A percentile compares a stretch with the other conserved stretches of the same genome.
Conservation (phyloP, 257 asterid genomes). For the Solanum virginianum region DNA sequence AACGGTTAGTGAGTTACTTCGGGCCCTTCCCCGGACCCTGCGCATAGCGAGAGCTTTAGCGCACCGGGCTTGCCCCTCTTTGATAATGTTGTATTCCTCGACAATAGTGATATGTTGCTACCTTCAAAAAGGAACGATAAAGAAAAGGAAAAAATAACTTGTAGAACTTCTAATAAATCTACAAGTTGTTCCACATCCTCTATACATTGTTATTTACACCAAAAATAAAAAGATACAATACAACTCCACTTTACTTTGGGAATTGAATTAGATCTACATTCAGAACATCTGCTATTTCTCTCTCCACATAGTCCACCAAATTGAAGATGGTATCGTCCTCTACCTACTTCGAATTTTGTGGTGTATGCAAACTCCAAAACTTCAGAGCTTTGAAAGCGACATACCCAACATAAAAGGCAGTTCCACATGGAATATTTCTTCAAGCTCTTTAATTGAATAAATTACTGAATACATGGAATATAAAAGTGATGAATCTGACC, state of each 20-base stretch:
- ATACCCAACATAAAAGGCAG: background rate
- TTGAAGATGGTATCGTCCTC: background rate
- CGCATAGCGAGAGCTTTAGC: too few relatives aligned
- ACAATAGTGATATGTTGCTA: background rate
- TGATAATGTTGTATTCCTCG: background rate
- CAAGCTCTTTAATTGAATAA: background rate
- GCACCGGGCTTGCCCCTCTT: too few relatives aligned
- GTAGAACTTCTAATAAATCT: background rate
- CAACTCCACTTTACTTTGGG: background rate
- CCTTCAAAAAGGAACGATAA: background rate
- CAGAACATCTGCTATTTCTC: background rate
- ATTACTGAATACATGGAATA: background rate
- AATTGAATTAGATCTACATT: background rate
- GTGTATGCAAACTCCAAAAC: background rate
- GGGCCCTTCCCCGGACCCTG: too few relatives aligned
- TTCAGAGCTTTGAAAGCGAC: background rate
- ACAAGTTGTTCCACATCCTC: background rate
- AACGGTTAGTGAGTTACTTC: background rate
- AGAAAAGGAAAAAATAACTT: background rate
- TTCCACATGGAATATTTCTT: background rate
- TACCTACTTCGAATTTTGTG: background rate
- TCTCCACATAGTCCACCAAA: background rate
- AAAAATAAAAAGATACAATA: background rate
- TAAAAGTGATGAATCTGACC: conserved; percentile 30
- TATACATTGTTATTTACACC: background rate